phyloP scores from a whole-genome alignment of 768 basidiomycete genomes.

The Amanita fuliginea region DNA sequence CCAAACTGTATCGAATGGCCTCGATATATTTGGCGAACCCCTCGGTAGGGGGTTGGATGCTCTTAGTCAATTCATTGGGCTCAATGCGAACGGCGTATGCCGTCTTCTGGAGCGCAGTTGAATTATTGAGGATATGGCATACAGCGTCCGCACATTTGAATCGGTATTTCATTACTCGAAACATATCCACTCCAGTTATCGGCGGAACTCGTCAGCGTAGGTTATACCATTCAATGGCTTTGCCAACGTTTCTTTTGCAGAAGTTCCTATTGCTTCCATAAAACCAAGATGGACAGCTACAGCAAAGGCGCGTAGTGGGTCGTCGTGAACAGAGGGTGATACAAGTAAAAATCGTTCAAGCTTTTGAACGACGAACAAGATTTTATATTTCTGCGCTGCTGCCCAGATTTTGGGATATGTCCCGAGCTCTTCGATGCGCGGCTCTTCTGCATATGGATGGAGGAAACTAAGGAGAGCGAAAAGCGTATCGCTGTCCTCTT shows the following conservation, averaged over 20 bases:
- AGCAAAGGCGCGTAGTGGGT: slow-evolving; percentile 1
- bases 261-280: not conserved
- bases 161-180: not conserved
- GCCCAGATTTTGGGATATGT: not conserved
- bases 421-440: not conserved
- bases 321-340: not conserved
- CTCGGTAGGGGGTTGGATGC: not conserved
- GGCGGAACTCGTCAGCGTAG: not conserved
- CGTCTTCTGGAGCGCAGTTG: not conserved
- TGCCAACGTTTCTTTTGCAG: not conserved
- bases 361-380: not conserved
- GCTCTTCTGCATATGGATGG: slow-evolving; percentile 1
- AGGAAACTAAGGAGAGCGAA: slow-evolving; percentile 6
- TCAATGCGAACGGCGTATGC: too few species aligned
- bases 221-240: not conserved
- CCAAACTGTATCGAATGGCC: not conserved
- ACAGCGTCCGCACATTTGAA: not conserved
- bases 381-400: slow-evolving; percentile 1
- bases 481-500: slow-evolving; percentile 8
- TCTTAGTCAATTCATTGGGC: not conserved
- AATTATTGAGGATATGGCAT: not conserved
- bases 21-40: not conserved
- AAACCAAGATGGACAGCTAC: not conserved
- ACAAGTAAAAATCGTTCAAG: not conserved
- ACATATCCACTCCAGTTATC: not conserved